These are phyloP conservation scores for Primulina tabacum DNA, from an alignment of 257 asterid genomes.

Conservation along the genomic window DNA sequence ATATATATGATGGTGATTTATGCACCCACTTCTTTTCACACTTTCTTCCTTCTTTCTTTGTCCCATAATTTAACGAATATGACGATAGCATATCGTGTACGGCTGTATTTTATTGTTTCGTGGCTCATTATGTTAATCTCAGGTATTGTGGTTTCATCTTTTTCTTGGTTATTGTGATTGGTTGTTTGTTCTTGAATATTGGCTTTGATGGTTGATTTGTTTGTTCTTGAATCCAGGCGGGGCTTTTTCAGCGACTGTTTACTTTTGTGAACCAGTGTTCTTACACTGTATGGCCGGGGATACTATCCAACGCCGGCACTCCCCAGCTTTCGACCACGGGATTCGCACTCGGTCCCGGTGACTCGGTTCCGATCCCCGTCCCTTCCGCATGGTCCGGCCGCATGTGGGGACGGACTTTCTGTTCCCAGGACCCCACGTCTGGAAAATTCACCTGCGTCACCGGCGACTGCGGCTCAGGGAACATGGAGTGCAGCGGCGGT, in stretches of 20 bases:
- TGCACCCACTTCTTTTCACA: background rate
- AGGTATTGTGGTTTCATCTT: constrained; percentile 23
- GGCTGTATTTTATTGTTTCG: constrained; percentile 3
- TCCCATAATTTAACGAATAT: constrained; percentile 15
- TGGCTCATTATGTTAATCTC: constrained; percentile 24
- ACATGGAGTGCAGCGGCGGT: constrained; percentile 48
- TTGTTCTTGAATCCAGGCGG: constrained; percentile 26
- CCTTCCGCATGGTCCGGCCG: constrained; percentile 75
- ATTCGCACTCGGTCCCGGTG: constrained; percentile 42
- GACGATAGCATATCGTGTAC: constrained; percentile 12
- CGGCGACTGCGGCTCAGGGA: constrained; percentile 68
- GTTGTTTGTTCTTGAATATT: background rate
- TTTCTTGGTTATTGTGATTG: background rate
- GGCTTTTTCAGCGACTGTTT: constrained; percentile 47
- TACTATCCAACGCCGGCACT: constrained; percentile 57
- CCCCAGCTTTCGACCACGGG: constrained; percentile 58
- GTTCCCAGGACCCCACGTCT: constrained; percentile 44
- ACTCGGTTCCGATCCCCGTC: constrained; percentile 34
- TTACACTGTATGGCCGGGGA: constrained; percentile 74
- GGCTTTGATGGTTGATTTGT: background rate
- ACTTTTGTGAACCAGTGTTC: constrained; percentile 60
- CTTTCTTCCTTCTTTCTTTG: background rate
- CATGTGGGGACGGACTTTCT: constrained; percentile 62
- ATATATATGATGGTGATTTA: too few relatives aligned
- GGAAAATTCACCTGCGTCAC: constrained; percentile 59